These are phyloP conservation scores for Sphaerulina populicola DNA, from an alignment of 2,329 filamentous ascomycete species.

Conservation along the genomic window DNA sequence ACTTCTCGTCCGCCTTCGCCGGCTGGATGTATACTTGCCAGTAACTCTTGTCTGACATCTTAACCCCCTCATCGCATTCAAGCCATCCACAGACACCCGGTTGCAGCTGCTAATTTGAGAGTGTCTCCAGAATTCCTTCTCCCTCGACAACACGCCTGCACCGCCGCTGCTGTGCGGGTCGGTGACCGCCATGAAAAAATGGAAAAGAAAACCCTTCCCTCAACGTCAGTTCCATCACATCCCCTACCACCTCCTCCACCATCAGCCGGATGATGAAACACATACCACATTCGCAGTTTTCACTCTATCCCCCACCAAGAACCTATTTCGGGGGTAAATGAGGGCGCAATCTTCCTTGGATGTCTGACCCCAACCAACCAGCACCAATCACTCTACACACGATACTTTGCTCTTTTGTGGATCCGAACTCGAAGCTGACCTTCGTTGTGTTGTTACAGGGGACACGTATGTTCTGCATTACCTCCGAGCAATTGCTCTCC, in stretches of 20 bases:
- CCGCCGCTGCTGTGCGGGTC: no score
- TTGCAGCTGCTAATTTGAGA: constrained; percentile 4
- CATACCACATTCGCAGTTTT: constrained; percentile 80
- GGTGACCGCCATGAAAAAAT: not conserved
- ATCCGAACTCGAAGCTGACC: not conserved
- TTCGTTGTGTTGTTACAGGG: not conserved
- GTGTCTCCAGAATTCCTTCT: not conserved
- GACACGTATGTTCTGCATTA: not conserved
- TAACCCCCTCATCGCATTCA: constrained; percentile 2
- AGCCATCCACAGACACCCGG: constrained; percentile 1
- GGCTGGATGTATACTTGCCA: constrained; percentile 79
- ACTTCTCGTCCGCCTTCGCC: constrained; percentile 57
- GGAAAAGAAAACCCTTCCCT: not conserved
- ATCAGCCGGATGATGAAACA: constrained; percentile 31
- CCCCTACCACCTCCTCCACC: not conserved
- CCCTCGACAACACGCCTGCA: not conserved
- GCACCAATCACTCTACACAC: not conserved
- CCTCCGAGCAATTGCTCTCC: not conserved
- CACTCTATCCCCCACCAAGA: constrained; percentile 50
- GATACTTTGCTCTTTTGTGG: not conserved
- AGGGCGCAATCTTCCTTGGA: constrained; percentile 37
- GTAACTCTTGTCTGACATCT: constrained; percentile 69
- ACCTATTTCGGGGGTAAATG: constrained; percentile 34
- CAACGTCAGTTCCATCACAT: not conserved
- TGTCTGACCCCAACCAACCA: constrained; percentile 31